Percentiles rank a stretch among this genome's conserved stretches.
These are phyloP conservation scores for Glomus cerebriforme DNA, from an alignment of 192 early-diverging fungal genomes.

Conservation along the genomic window DNA sequence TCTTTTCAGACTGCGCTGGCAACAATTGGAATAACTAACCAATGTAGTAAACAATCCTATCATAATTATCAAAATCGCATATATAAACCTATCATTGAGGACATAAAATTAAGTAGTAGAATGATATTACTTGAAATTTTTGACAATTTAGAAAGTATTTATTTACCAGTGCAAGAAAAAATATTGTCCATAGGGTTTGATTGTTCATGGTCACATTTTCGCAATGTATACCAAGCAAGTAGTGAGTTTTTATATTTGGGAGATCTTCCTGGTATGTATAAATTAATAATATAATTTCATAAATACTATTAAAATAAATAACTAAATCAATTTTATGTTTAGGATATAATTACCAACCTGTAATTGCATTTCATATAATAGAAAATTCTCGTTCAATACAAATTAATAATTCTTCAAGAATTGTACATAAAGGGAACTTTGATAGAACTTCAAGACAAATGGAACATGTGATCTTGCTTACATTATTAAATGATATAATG, in stretches of 20 bases:
- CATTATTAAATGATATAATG: too few species aligned
- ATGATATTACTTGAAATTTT: neutral
- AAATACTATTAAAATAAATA: neutral
- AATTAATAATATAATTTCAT: too few species aligned
- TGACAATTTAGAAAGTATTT: neutral
- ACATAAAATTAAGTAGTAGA: neutral
- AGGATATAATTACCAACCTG: neutral
- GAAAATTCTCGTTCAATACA: too few species aligned
- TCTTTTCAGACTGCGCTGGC: neutral
- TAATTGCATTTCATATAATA: too few species aligned
- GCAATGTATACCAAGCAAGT: neutral
- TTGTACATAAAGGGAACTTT: neutral
- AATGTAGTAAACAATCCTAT: too few species aligned
- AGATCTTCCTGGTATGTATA: neutral
- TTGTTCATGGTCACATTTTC: neutral
- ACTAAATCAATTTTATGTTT: neutral
- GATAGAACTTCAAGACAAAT: conserved; percentile 1
- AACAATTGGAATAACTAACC: too few species aligned
- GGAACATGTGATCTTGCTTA: neutral
- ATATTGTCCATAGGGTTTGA: conserved; percentile 1
- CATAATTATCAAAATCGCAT: too few species aligned
- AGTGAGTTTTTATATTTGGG: neutral
- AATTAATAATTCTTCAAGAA: too few species aligned
- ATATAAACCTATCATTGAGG: neutral
- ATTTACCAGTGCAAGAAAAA: conserved; percentile 3